phyloP scores from a whole-genome alignment of 768 basidiomycete species.

The Agrocybe praecox region DNA sequence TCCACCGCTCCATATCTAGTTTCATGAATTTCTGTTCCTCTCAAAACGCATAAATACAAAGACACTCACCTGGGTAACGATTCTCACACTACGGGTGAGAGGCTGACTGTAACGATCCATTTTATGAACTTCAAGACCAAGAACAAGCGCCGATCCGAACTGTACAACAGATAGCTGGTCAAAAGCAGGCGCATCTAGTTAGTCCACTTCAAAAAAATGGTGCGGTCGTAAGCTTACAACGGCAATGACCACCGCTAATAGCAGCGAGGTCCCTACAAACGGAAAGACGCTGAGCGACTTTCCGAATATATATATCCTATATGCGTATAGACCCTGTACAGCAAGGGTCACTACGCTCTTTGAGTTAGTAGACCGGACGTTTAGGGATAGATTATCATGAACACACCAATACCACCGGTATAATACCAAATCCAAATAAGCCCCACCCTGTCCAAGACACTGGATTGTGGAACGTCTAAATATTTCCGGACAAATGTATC shows the following conservation, averaged over 20 bases:
- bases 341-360: not conserved
- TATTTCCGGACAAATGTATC: constrained; percentile 7
- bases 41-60: not conserved
- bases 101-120: not conserved
- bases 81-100: not conserved
- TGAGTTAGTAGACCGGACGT: too few species aligned
- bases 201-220: not conserved
- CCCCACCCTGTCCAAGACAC: not conserved
- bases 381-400: too few species aligned
- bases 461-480: not conserved
- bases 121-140: not conserved
- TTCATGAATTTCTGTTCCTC: not conserved
- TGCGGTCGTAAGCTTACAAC: not conserved
- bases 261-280: not conserved
- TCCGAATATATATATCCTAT: not conserved
- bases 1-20: constrained; percentile 2
- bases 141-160: not conserved
- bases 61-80: not conserved
- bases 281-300: not conserved
- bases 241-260: not conserved
- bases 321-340: not conserved
- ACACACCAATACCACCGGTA: not conserved
- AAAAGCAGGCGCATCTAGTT: not conserved
- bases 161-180: not conserved
- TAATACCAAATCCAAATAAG: not conserved